phyloP scores from a whole-genome alignment of 306 rosid species.

The Prunus campanulata region DNA sequence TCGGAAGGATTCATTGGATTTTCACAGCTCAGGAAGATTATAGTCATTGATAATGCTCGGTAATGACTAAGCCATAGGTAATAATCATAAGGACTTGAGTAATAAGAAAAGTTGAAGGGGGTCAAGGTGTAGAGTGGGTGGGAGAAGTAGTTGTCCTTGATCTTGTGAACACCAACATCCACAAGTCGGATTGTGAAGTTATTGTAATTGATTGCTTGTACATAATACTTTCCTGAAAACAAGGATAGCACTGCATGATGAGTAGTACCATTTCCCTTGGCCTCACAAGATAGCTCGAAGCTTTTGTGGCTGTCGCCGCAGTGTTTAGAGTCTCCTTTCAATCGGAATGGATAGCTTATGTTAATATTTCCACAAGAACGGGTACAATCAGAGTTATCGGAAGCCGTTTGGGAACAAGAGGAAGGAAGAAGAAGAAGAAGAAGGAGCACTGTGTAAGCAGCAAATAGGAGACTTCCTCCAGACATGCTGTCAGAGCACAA shows the following conservation, averaged over 20 bases:
- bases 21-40: no score
- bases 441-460: background rate
- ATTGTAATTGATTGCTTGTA: background rate
- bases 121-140: background rate
- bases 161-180: background rate
- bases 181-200: slow-evolving; percentile 4
- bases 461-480: background rate
- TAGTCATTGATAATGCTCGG: no score
- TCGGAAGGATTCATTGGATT: no score
- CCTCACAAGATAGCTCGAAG: no score
- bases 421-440: background rate
- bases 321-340: no score
- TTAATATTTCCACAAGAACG: no score
- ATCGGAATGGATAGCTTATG: no score
- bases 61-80: no score
- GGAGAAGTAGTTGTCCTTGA: background rate
- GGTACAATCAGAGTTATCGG: background rate
- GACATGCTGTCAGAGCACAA: background rate
- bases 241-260: background rate
- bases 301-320: no score
- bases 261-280: no score
- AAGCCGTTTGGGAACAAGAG: background rate
- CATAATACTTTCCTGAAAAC: background rate
- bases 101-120: background rate
- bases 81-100: no score